A percentile compares a stretch with the other conserved stretches of the same genome.
Evolutionary conservation across 805 yeast genomes (phyloP).

Genomic region (Cyberlindnera galapagoensis): DNA sequence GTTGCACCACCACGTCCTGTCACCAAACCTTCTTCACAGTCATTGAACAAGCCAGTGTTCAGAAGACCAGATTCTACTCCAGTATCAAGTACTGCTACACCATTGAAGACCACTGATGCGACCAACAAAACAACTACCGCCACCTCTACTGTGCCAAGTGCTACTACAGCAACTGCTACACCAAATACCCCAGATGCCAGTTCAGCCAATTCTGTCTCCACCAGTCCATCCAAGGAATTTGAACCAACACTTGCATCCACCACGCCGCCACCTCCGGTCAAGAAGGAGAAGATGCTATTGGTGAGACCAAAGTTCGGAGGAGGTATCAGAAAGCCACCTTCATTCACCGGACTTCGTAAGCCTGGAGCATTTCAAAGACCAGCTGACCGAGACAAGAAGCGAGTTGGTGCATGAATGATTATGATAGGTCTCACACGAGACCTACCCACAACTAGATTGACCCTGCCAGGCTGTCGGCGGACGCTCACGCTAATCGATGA

Average conservation of each 20-base stretch:
- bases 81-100: no score
- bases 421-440: no score
- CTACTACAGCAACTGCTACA: slow-evolving; percentile 1
- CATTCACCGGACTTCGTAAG: slow-evolving; percentile 21
- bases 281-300: slow-evolving; percentile 9
- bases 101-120: no score
- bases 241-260: slow-evolving; percentile 1
- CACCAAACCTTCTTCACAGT: no score
- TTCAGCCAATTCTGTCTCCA: slow-evolving; percentile 1
- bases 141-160: no score
- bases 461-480: no score
- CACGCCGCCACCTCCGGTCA: background rate
- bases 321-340: slow-evolving; percentile 19
- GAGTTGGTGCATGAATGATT: slow-evolving; percentile 17
- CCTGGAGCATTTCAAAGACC: slow-evolving; percentile 26
- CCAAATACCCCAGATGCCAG: background rate
- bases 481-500: no score
- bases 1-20: no score
- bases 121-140: no score
- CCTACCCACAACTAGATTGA: no score
- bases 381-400: slow-evolving; percentile 17
- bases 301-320: slow-evolving; percentile 22
- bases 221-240: background rate
- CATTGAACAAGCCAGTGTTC: no score
- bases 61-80: no score